These are phyloP conservation scores for Nematocida major DNA, from an alignment of 371 early-diverging fungal genomes.

Conservation along the genomic window DNA sequence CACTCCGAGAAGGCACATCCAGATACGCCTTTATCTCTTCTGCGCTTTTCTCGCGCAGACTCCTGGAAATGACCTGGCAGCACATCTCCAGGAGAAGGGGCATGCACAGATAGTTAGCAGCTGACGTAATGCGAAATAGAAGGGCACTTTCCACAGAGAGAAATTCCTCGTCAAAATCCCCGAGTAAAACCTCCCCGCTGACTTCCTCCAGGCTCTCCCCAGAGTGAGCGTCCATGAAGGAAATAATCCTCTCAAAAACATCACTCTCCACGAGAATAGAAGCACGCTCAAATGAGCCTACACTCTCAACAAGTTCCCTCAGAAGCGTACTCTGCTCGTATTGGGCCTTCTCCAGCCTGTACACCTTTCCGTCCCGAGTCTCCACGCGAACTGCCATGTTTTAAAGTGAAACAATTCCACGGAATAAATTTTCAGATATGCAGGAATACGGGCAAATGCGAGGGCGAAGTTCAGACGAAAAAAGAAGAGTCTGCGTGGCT, in stretches of 20 bases:
- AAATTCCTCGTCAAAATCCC: conserved; percentile 35
- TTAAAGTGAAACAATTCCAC: conserved; percentile 22
- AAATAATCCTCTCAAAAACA: conserved; percentile 27
- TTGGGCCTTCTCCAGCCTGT: not conserved
- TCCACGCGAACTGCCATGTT: not conserved
- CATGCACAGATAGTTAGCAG: conserved; percentile 61
- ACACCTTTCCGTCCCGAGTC: conserved; percentile 6
- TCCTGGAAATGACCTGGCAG: conserved; percentile 58
- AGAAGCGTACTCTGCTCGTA: conserved; percentile 30
- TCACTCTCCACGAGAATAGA: not conserved
- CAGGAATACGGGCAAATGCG: not conserved
- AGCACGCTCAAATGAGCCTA: not conserved
- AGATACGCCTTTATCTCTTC: conserved; percentile 50
- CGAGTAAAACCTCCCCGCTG: conserved; percentile 37
- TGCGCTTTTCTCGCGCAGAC: conserved; percentile 48
- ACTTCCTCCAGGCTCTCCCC: conserved; percentile 11
- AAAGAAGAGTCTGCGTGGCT: not conserved
- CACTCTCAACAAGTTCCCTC: conserved; percentile 5
- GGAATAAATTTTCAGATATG: not conserved
- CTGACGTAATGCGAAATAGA: conserved; percentile 30
- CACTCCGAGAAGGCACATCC: not conserved
- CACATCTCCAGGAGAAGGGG: conserved; percentile 59
- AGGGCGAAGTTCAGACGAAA: not conserved
- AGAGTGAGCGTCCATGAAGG: conserved; percentile 14
- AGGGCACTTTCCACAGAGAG: conserved; percentile 49